Conservation (phyloP, 768 basidiomycete genomes). For the Sporobolomyces phaffii region DNA sequence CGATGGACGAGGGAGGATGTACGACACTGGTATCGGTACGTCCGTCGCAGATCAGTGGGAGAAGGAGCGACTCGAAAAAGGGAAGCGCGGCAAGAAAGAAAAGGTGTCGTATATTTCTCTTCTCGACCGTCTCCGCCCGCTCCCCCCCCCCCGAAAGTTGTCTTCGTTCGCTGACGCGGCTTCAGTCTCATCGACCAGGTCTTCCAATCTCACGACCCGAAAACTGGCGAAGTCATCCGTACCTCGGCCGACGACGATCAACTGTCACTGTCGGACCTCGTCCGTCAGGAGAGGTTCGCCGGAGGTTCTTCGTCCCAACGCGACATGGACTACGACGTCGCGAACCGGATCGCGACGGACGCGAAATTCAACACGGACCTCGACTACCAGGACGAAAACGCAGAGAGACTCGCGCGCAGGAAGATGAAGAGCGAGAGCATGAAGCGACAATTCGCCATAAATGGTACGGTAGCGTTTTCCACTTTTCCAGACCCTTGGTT, state of each 20-base stretch:
- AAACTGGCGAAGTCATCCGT: constrained; percentile 81
- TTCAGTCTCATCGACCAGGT: constrained; percentile 41
- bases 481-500: neutral
- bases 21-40: constrained; percentile 68
- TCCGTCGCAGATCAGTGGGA: constrained; percentile 57
- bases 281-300: constrained; percentile 84
- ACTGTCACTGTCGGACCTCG: constrained; percentile 77
- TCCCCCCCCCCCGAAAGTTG: no score
- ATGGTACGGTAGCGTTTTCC: constrained; percentile 65
- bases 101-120: constrained; percentile 50
- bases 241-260: constrained; percentile 87
- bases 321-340: constrained; percentile 81
- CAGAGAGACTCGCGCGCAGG: constrained; percentile 79
- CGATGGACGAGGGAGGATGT: constrained; percentile 73
- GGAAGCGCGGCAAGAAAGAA: constrained; percentile 67
- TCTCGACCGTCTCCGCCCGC: neutral
- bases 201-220: constrained; percentile 83
- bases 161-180: no score
- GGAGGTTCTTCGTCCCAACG: constrained; percentile 88
- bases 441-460: constrained; percentile 93
- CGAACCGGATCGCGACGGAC: constrained; percentile 77
- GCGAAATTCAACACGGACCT: constrained; percentile 81
- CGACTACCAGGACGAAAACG: constrained; percentile 96
- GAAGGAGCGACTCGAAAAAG: constrained; percentile 54
- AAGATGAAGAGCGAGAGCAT: constrained; percentile 95